These are phyloP conservation scores for Populus trichocarpa DNA, from an alignment of 441 rosid genomes.

Conservation along the genomic window DNA sequence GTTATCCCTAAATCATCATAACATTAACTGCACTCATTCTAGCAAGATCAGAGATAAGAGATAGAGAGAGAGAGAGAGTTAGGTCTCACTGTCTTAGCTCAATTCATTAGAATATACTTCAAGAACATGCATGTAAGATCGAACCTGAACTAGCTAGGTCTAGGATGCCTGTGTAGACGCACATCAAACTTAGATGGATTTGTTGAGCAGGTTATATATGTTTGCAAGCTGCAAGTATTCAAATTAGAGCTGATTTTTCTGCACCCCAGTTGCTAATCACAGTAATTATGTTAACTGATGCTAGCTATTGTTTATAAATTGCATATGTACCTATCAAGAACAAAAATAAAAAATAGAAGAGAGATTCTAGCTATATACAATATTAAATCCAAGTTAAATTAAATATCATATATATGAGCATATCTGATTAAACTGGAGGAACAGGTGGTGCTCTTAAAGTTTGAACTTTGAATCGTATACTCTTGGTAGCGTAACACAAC, in stretches of 20 bases:
- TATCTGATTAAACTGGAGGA: not conserved
- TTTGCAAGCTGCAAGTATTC: too few relatives aligned
- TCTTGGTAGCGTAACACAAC: not conserved
- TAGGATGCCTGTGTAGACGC: not conserved
- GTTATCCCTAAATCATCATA: not conserved
- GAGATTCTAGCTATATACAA: not conserved
- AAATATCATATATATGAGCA: not conserved
- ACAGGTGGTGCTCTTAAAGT: not conserved
- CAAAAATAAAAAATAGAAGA: not conserved
- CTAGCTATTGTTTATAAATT: not conserved
- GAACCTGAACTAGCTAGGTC: not conserved
- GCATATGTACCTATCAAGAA: not conserved
- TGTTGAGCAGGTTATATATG: too few relatives aligned
- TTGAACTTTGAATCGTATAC: not conserved
- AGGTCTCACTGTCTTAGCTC: not conserved
- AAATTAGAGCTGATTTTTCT: too few relatives aligned
- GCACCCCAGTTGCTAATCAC: too few relatives aligned
- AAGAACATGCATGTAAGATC: not conserved
- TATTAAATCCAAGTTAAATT: not conserved
- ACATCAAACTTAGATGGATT: not conserved
- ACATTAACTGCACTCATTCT: not conserved
- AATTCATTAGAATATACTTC: not conserved
- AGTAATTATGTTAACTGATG: too few relatives aligned
- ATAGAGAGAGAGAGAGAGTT: not conserved
- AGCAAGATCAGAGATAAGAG: not conserved